Percentiles rank a stretch among this genome's conserved stretches.
phyloP scores from a whole-genome alignment of 2,329 filamentous ascomycete genomes.

The Endoconidiophora laricicola region DNA sequence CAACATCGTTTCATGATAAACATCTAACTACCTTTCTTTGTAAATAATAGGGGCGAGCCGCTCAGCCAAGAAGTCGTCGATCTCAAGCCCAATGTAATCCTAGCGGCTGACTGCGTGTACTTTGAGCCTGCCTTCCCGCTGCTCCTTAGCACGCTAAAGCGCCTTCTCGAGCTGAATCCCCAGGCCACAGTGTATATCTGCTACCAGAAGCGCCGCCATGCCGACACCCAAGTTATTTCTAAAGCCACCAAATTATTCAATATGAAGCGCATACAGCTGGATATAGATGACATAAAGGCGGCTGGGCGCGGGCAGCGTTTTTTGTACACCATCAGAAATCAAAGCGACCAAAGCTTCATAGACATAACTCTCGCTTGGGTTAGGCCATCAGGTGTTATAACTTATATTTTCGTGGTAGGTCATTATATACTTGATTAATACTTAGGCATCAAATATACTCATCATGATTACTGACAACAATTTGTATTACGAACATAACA shows the following conservation, averaged over 20 bases:
- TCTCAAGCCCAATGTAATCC: conserved; percentile 56
- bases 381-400: too few species aligned
- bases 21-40: too few species aligned
- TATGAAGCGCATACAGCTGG: conserved; percentile 35
- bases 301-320: conserved; percentile 44
- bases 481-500: too few species aligned
- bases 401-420: too few species aligned
- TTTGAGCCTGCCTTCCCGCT: conserved; percentile 91
- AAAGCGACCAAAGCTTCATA: too few species aligned
- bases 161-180: conserved; percentile 58
- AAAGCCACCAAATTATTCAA: conserved; percentile 49
- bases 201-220: conserved; percentile 82
- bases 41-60: conserved; percentile 35
- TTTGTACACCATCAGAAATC: too few species aligned
- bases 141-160: conserved; percentile 59
- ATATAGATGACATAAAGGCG: conserved; percentile 40
- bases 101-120: conserved; percentile 96
- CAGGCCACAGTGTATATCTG: conserved; percentile 58
- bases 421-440: too few species aligned
- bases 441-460: too few species aligned
- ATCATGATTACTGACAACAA: too few species aligned
- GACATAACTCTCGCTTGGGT: too few species aligned
- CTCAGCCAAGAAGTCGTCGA: conserved; percentile 35
- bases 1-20: too few species aligned
- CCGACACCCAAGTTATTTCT: conserved; percentile 60